These are phyloP conservation scores for Naganishia cerealis DNA, from an alignment of 1,284 basidiomycete species.

Conservation along the genomic window DNA sequence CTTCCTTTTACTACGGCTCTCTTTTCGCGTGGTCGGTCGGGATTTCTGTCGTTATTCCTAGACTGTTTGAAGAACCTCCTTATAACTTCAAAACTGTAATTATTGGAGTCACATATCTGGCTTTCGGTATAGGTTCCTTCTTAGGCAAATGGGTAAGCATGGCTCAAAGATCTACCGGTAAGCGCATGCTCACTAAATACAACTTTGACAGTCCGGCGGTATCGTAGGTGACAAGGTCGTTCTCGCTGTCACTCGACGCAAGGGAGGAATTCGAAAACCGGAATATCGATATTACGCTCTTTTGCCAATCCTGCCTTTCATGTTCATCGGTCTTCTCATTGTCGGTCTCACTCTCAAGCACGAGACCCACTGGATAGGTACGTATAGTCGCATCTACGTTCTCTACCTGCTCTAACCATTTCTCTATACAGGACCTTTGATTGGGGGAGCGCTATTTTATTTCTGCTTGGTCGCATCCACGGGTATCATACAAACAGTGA, in stretches of 20 bases:
- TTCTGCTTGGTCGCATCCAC: slow-evolving; percentile 44
- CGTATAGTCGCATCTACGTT: slow-evolving; percentile 5
- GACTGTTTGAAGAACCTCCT: slow-evolving; percentile 46
- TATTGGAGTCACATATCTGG: slow-evolving; percentile 48
- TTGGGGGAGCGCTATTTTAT: slow-evolving; percentile 48
- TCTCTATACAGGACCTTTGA: slow-evolving; percentile 37
- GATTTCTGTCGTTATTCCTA: slow-evolving; percentile 48
- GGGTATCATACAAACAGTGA: slow-evolving; percentile 38
- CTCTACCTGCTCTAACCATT: background rate
- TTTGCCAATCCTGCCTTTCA: slow-evolving; percentile 41
- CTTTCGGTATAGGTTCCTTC: slow-evolving; percentile 46
- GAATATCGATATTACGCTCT: slow-evolving; percentile 51
- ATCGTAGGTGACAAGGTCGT: slow-evolving; percentile 45
- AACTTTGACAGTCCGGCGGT: slow-evolving; percentile 41
- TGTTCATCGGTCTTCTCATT: slow-evolving; percentile 45
- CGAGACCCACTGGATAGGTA: slow-evolving; percentile 47
- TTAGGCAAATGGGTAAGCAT: slow-evolving; percentile 46
- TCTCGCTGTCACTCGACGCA: slow-evolving; percentile 40
- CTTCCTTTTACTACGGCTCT: slow-evolving; percentile 49
- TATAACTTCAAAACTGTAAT: slow-evolving; percentile 45
- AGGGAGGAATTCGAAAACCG: slow-evolving; percentile 45
- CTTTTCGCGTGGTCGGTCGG: slow-evolving; percentile 49
- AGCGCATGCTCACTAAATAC: background rate
- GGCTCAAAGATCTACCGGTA: background rate
- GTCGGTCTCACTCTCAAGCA: slow-evolving; percentile 45